Evolutionary conservation across 2,329 filamentous ascomycete genomes (phyloP).

Genomic region (Penicillium verrucosum): DNA sequence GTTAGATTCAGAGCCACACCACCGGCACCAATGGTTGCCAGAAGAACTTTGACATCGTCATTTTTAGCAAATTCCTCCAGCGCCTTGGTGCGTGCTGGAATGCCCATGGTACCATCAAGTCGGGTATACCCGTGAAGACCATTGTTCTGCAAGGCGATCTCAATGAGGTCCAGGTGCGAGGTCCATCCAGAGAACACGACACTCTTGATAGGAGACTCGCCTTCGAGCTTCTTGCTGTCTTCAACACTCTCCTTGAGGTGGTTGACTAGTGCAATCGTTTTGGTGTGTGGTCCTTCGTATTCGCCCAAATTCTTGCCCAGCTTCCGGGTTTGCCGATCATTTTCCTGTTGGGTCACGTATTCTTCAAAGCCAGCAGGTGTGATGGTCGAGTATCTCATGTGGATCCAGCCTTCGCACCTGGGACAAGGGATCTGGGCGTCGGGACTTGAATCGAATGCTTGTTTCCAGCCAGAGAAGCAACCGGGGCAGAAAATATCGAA

Average conservation of each 20-base stretch:
- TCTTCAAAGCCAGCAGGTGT: conserved; percentile 55
- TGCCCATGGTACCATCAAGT: conserved; percentile 87
- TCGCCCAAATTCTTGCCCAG: conserved; percentile 59
- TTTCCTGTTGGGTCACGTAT: conserved; percentile 54
- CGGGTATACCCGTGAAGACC: conserved; percentile 62
- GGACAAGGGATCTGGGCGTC: conserved; percentile 59
- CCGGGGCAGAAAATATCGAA: conserved; percentile 77
- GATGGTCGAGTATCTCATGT: conserved; percentile 65
- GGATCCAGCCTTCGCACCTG: conserved; percentile 64
- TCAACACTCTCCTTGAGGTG: conserved; percentile 65
- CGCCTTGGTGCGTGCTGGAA: conserved; percentile 67
- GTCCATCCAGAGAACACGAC: conserved; percentile 98
- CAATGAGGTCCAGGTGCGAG: conserved; percentile 85
- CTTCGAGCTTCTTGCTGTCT: conserved; percentile 51
- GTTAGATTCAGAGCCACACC: conserved; percentile 91
- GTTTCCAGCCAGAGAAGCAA: conserved; percentile 63
- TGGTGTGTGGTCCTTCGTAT: conserved; percentile 86
- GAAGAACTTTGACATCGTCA: conserved; percentile 68
- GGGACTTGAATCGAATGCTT: conserved; percentile 47
- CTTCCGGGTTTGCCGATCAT: conserved; percentile 50
- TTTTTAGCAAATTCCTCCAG: conserved; percentile 77
- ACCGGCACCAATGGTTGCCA: conserved; percentile 89
- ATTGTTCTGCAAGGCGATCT: conserved; percentile 67
- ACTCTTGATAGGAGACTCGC: conserved; percentile 78
- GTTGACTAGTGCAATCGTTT: conserved; percentile 78